phyloP scores from a whole-genome alignment of 2,329 filamentous ascomycete genomes.

The Moelleriella libera region DNA sequence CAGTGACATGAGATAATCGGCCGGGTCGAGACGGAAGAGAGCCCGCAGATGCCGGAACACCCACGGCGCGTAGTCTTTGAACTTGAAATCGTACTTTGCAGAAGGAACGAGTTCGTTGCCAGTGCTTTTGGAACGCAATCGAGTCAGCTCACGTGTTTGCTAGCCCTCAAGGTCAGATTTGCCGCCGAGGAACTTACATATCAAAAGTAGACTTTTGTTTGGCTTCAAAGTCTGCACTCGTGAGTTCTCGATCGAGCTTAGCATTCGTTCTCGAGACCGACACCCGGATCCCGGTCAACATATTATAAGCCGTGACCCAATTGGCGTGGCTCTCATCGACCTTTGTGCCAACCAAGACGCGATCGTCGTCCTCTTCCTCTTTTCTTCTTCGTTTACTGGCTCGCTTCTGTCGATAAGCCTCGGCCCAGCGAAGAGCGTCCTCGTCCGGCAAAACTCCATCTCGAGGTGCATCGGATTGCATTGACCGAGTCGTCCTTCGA shows the following conservation, averaged over 20 bases:
- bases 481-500: slow-evolving; percentile 67
- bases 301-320: slow-evolving; percentile 97
- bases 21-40: slow-evolving; percentile 83
- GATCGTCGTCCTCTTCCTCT: slow-evolving; percentile 83
- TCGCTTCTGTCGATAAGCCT: slow-evolving; percentile 81
- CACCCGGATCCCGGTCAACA: slow-evolving; percentile 97
- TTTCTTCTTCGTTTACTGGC: slow-evolving; percentile 73
- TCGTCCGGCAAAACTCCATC: slow-evolving; percentile 82
- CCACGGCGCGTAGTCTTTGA: slow-evolving; percentile 99
- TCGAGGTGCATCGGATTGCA: slow-evolving; percentile 69
- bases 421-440: slow-evolving; percentile 82
- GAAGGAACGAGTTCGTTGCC: slow-evolving; percentile 95
- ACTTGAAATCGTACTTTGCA: slow-evolving; percentile 99
- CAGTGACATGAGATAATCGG: slow-evolving; percentile 94
- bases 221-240: slow-evolving; percentile 80
- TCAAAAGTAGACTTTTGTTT: slow-evolving; percentile 99
- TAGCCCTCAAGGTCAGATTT: too few species aligned
- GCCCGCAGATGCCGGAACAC: slow-evolving; percentile 86
- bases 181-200: slow-evolving; percentile 56
- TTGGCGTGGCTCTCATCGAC: slow-evolving; percentile 96
- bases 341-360: slow-evolving; percentile 90
- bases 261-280: slow-evolving; percentile 93
- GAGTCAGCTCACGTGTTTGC: not conserved
- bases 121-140: slow-evolving; percentile 38
- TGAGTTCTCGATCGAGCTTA: slow-evolving; percentile 83